phyloP scores from a whole-genome alignment of 805 yeast genomes.

The Candida michaelii region DNA sequence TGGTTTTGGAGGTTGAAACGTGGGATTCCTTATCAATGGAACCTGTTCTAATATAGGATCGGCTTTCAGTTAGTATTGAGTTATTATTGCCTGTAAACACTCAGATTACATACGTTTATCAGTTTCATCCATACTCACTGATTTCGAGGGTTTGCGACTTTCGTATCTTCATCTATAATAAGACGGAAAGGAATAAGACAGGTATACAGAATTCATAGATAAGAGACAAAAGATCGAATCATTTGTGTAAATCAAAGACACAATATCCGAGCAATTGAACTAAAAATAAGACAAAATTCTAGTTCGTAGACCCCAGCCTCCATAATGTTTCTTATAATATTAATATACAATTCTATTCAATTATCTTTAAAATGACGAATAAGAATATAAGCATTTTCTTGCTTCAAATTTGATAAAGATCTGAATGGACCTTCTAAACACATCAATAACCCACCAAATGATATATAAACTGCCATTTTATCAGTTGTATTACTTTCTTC shows the following conservation, averaged over 20 bases:
- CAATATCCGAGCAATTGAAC: too few relatives aligned
- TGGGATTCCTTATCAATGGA: slow-evolving; percentile 55
- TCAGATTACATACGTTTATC: slow-evolving; percentile 9
- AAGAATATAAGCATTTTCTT: slow-evolving; percentile 87
- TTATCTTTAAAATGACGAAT: slow-evolving; percentile 66
- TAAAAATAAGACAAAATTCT: neutral
- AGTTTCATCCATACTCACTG: slow-evolving; percentile 10
- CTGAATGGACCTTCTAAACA: slow-evolving; percentile 95
- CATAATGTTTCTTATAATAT: neutral
- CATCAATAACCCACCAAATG: slow-evolving; percentile 93
- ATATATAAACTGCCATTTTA: slow-evolving; percentile 82
- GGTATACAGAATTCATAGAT: too few relatives aligned
- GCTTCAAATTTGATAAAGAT: slow-evolving; percentile 82
- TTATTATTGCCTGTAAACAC: too few relatives aligned
- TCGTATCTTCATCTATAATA: too few relatives aligned
- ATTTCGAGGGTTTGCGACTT: too few relatives aligned
- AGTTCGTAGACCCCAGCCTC: neutral
- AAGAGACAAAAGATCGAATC: too few relatives aligned
- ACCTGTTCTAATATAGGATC: slow-evolving; percentile 52
- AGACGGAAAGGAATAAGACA: too few relatives aligned
- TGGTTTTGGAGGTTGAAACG: slow-evolving; percentile 53
- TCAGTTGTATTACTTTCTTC: slow-evolving; percentile 75
- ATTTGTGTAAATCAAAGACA: too few relatives aligned
- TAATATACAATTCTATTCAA: slow-evolving; percentile 9
- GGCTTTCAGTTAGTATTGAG: slow-evolving; percentile 25